phyloP scores from a whole-genome alignment of 495 filamentous ascomycete genomes.

The Cetradonia linearis region DNA sequence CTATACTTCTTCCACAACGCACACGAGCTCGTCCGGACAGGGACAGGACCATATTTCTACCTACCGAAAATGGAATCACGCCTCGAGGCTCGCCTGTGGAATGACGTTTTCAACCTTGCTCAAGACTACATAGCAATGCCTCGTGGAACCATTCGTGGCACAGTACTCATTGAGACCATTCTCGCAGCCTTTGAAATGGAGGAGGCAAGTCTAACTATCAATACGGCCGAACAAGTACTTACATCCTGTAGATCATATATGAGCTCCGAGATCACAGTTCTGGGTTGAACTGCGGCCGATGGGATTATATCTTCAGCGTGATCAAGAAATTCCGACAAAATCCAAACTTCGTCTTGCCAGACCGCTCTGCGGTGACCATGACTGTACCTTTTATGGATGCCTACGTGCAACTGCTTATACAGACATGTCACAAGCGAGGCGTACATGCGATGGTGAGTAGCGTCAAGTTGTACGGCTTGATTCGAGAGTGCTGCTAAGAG shows the following conservation, averaged over 20 bases:
- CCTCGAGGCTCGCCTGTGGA: conserved; percentile 95
- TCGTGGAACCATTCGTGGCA: conserved; percentile 87
- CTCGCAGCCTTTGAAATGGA: conserved; percentile 99
- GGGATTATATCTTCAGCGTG: conserved; percentile 99
- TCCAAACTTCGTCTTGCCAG: conserved; percentile 83
- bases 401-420: conserved; percentile 91
- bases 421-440: conserved; percentile 90
- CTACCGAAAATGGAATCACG: conserved; percentile 99
- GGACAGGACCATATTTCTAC: conserved; percentile 95
- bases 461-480: background rate
- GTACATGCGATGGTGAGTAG: conserved; percentile 79
- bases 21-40: conserved; percentile 71
- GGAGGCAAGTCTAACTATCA: conserved; percentile 40
- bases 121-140: conserved; percentile 87
- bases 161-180: conserved; percentile 97
- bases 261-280: conserved; percentile 95
- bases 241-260: conserved; percentile 72
- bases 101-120: conserved; percentile 93
- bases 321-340: conserved; percentile 99
- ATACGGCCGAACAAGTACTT: background rate
- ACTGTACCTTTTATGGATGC: conserved; percentile 98
- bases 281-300: conserved; percentile 94
- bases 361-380: conserved; percentile 89
- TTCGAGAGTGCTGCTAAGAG: conserved; percentile 16
- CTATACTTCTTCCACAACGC: conserved; percentile 99